Conservation (phyloP, 306 rosid genomes). For the Quercus dentata region DNA sequence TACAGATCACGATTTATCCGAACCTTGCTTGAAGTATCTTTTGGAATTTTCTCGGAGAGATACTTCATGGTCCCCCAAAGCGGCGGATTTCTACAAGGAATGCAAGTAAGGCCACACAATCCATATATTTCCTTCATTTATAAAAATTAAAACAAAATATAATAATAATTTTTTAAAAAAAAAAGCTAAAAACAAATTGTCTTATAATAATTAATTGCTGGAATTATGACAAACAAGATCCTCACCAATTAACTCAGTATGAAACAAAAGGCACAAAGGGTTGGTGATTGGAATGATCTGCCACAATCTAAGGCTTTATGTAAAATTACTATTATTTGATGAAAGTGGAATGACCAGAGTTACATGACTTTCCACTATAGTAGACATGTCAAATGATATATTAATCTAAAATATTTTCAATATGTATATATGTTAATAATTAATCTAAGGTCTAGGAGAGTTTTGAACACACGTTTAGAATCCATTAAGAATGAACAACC, state of each 20-base stretch:
- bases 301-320: background rate
- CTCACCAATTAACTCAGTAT: background rate
- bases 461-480: background rate
- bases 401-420: background rate
- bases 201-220: background rate
- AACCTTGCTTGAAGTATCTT: conserved; percentile 96
- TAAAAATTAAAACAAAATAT: background rate
- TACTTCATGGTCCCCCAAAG: conserved; percentile 97
- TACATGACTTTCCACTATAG: background rate
- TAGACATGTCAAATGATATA: background rate
- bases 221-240: background rate
- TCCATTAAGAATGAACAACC: background rate
- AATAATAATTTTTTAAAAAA: background rate
- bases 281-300: background rate
- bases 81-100: conserved; percentile 66
- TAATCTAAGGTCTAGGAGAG: background rate
- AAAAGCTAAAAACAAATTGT: background rate
- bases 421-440: background rate
- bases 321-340: background rate
- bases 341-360: background rate
- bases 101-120: conserved; percentile 7
- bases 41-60: conserved; percentile 91
- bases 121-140: background rate
- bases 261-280: background rate
- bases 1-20: conserved; percentile 94